Conservation (phyloP, 805 yeast species). For the Hanseniaspora nectarophila region DNA sequence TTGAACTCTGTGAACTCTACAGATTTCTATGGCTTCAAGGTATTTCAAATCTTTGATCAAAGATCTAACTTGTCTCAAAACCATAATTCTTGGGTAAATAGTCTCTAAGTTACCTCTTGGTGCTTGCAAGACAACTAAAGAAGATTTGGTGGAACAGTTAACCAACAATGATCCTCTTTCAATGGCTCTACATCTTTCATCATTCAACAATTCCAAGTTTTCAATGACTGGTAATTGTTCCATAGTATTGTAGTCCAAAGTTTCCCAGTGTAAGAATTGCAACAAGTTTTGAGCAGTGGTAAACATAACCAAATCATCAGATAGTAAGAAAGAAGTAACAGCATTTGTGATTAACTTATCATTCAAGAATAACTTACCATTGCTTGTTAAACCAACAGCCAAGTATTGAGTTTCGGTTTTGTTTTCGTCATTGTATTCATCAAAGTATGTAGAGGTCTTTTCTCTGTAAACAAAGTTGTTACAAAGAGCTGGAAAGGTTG, state of each 20-base stretch:
- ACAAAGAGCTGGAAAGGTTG: constrained; percentile 60
- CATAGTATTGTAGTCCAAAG: constrained; percentile 25
- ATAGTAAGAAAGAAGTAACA: constrained; percentile 66
- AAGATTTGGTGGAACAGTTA: constrained; percentile 65
- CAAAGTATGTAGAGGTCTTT: neutral
- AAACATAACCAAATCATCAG: constrained; percentile 60
- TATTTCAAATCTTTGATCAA: constrained; percentile 49
- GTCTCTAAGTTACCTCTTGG: constrained; percentile 95
- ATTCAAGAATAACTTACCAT: constrained; percentile 64
- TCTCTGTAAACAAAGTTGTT: constrained; percentile 42
- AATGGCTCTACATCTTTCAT: constrained; percentile 77
- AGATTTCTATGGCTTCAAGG: constrained; percentile 62
- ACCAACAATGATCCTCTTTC: constrained; percentile 88
- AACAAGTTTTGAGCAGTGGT: constrained; percentile 82
- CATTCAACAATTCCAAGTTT: constrained; percentile 30
- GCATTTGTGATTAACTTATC: constrained; percentile 50
- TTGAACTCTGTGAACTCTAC: constrained; percentile 86
- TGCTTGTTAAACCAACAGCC: constrained; percentile 63
- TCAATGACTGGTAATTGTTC: constrained; percentile 32
- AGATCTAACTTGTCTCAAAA: constrained; percentile 66
- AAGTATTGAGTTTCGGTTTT: constrained; percentile 26
- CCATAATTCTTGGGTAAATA: constrained; percentile 84
- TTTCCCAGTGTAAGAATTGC: constrained; percentile 62
- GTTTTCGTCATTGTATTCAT: constrained; percentile 19
- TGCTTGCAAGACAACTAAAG: constrained; percentile 78